Evolutionary conservation across 139 green algal genomes (phyloP).

Genomic region (Chlamydomonas eustigma): DNA sequence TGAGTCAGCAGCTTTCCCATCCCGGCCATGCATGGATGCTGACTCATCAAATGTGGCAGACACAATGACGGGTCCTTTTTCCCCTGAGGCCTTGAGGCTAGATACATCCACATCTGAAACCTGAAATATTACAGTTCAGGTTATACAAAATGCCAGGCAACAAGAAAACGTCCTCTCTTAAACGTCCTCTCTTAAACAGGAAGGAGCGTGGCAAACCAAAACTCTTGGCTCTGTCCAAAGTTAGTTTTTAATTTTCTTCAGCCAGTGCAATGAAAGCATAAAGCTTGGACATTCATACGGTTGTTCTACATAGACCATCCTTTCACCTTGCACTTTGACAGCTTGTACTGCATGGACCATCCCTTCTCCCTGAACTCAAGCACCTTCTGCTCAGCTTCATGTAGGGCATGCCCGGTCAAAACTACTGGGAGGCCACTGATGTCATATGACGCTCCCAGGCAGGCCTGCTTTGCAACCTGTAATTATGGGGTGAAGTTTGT

Average conservation of each 20-base stretch:
- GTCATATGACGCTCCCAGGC: conserved; percentile 49
- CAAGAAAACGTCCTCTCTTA: no score
- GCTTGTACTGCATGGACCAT: conserved; percentile 53
- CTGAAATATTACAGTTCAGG: no score
- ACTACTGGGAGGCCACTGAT: conserved; percentile 28
- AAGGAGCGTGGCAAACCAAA: no score
- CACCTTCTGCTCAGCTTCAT: conserved; percentile 40
- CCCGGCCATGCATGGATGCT: conserved; percentile 2
- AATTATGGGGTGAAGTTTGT: no score
- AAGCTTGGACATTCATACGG: no score
- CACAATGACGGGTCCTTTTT: background rate
- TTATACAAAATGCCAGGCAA: no score
- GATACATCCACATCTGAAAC: background rate
- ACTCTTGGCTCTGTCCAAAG: no score
- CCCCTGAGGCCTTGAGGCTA: background rate
- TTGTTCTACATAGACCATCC: no score
- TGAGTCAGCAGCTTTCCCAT: background rate
- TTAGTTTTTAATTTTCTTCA: no score
- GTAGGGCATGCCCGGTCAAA: conserved; percentile 59
- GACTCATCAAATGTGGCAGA: conserved; percentile 14
- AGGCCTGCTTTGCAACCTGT: conserved; percentile 61
- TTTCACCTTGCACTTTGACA: conserved; percentile 20
- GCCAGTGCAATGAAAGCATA: no score
- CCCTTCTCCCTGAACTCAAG: conserved; percentile 42
- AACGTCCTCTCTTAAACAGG: no score